Conservation (phyloP, 202 grass and related monocot species). For the Carex sylvatica region DNA sequence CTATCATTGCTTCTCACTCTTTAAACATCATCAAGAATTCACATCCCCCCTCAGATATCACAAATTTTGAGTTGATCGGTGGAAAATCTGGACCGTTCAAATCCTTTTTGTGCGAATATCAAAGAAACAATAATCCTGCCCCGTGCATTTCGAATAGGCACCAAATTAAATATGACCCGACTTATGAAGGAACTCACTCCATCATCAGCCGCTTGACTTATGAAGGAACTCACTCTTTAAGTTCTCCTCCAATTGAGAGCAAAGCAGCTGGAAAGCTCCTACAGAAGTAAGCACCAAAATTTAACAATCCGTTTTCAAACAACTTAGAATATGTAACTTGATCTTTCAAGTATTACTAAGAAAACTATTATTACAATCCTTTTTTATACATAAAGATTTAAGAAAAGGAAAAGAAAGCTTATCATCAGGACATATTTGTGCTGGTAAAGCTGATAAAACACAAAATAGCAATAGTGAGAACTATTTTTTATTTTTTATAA, state of each 20-base stretch:
- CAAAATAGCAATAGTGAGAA: neutral
- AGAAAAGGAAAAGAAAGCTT: neutral
- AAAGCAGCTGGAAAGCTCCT: slow-evolving; percentile 52
- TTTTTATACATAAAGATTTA: neutral
- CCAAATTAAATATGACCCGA: too few species aligned
- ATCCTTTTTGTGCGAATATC: too few species aligned
- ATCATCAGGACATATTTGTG: neutral
- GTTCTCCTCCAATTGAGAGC: slow-evolving; percentile 56
- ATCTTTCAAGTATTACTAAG: neutral
- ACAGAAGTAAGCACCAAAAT: neutral
- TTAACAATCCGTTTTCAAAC: neutral
- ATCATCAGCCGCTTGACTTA: slow-evolving; percentile 9
- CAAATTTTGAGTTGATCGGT: too few species aligned
- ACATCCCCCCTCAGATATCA: too few species aligned
- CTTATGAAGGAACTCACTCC: too few species aligned
- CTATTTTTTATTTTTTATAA: too few species aligned
- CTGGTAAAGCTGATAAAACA: slow-evolving; percentile 3
- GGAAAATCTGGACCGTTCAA: too few species aligned
- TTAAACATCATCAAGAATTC: too few species aligned
- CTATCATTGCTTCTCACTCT: too few species aligned
- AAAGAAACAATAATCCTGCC: too few species aligned
- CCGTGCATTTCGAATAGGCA: too few species aligned
- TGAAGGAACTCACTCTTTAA: slow-evolving; percentile 45
- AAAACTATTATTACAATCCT: neutral
- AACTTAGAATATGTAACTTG: neutral